Conservation (phyloP, 768 basidiomycete genomes). For the Solioccasus polychromus region DNA sequence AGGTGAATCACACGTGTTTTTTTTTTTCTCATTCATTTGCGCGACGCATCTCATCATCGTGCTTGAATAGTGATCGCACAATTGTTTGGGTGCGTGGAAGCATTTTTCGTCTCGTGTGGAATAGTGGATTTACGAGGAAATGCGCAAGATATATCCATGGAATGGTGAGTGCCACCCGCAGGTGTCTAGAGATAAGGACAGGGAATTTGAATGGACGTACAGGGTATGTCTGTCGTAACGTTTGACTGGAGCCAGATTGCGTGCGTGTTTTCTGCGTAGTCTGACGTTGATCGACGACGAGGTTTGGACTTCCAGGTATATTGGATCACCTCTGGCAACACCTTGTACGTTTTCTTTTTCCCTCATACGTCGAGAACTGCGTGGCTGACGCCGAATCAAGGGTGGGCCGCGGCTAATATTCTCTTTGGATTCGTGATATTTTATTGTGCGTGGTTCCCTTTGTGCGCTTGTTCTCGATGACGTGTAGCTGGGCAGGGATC, state of each 20-base stretch:
- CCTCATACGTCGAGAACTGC: background rate
- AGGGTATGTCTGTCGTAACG: slow-evolving; percentile 70
- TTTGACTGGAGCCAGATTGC: slow-evolving; percentile 79
- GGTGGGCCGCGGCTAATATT: slow-evolving; percentile 82
- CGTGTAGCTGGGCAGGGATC: slow-evolving; percentile 23
- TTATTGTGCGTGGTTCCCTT: slow-evolving; percentile 45
- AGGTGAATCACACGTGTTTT: too few relatives aligned
- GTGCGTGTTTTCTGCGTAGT: slow-evolving; percentile 19
- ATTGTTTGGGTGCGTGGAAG: slow-evolving; percentile 45
- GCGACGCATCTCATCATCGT: too few relatives aligned
- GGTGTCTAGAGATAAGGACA: too few relatives aligned
- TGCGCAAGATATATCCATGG: slow-evolving; percentile 41
- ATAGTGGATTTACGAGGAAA: background rate
- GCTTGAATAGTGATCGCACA: slow-evolving; percentile 44
- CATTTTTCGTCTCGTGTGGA: background rate
- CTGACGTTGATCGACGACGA: background rate
- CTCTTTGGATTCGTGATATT: slow-evolving; percentile 65
- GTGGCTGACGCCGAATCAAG: slow-evolving; percentile 12
- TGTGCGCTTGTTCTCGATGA: background rate
- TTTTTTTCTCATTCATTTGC: too few relatives aligned
- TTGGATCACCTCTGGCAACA: slow-evolving; percentile 57
- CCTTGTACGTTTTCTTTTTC: slow-evolving; percentile 42
- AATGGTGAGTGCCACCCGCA: slow-evolving; percentile 38
- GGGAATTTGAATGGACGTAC: too few relatives aligned
- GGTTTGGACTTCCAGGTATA: slow-evolving; percentile 20